Percentiles rank a stretch among this genome's conserved stretches.
Evolutionary conservation across 1,139 yeast genomes (phyloP).

Genomic region (Zygoascus sp.): DNA sequence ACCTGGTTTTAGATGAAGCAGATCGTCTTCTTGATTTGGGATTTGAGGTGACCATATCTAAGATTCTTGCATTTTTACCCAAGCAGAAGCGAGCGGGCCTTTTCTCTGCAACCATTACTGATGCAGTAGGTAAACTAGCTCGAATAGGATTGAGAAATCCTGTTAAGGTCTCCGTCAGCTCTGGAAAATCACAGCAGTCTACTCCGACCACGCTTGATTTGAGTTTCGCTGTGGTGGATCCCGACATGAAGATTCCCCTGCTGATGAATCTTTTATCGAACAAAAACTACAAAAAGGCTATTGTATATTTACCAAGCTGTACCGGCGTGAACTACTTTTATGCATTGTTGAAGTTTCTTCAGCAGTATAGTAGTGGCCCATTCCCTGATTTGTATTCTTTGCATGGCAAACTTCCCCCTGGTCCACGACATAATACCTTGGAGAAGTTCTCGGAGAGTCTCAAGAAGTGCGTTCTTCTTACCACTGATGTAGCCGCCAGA

Average conservation of each 20-base stretch:
- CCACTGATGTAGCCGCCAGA: conserved; percentile 65
- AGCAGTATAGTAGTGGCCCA: conserved; percentile 24
- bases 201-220: conserved; percentile 64
- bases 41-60: conserved; percentile 63
- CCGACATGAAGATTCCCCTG: conserved; percentile 56
- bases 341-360: conserved; percentile 44
- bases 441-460: conserved; percentile 49
- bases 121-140: conserved; percentile 51
- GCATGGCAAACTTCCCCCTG: conserved; percentile 80
- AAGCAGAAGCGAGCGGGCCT: conserved; percentile 91
- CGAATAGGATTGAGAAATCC: conserved; percentile 78
- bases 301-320: conserved; percentile 91
- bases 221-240: conserved; percentile 55
- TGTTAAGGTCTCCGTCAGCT: conserved; percentile 68
- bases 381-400: conserved; percentile 54
- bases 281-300: conserved; percentile 60
- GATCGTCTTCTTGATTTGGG: conserved; percentile 80
- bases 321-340: conserved; percentile 74
- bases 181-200: conserved; percentile 35
- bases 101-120: conserved; percentile 84
- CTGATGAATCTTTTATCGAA: conserved; percentile 52
- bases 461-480: conserved; percentile 56
- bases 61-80: conserved; percentile 65
- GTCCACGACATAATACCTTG: conserved; percentile 68
- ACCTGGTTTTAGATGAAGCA: conserved; percentile 86